phyloP scores from a whole-genome alignment of 2,329 filamentous ascomycete species.

The Neurospora sp. region DNA sequence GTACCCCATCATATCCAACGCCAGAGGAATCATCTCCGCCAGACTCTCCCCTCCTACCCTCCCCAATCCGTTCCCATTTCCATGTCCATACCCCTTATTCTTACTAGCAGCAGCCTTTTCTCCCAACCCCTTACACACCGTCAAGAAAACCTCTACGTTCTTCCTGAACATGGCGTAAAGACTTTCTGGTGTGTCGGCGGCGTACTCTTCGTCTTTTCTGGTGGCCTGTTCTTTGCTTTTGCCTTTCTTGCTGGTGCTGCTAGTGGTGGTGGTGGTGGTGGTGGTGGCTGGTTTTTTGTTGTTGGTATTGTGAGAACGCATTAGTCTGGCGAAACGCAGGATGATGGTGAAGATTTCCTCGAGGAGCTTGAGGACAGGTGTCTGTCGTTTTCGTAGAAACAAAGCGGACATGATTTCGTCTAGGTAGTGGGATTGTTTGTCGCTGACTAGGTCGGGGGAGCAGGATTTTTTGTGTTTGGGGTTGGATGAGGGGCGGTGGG shows the following conservation, averaged over 20 bases:
- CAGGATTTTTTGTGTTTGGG: slow-evolving; percentile 24
- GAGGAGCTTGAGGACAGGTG: slow-evolving; percentile 60
- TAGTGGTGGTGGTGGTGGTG: no score
- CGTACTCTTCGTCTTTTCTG: no score
- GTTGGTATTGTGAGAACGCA: no score
- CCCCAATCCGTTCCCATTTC: slow-evolving; percentile 20
- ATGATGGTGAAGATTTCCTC: slow-evolving; percentile 67
- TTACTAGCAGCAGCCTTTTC: slow-evolving; percentile 47
- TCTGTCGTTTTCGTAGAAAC: slow-evolving; percentile 64
- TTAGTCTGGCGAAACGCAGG: slow-evolving; percentile 60
- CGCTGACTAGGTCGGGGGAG: slow-evolving; percentile 57
- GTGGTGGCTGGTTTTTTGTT: background rate
- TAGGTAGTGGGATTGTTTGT: slow-evolving; percentile 61
- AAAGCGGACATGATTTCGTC: slow-evolving; percentile 66
- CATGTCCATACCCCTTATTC: slow-evolving; percentile 14
- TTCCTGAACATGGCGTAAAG: slow-evolving; percentile 59
- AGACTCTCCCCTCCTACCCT: slow-evolving; percentile 16
- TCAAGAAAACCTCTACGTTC: slow-evolving; percentile 65
- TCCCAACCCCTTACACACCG: slow-evolving; percentile 56
- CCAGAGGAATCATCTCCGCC: slow-evolving; percentile 19
- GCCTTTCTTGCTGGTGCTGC: background rate
- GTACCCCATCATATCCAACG: slow-evolving; percentile 22
- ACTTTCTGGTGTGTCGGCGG: slow-evolving; percentile 22
- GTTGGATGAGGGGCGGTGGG: background rate
- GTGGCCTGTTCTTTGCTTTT: no score